Evolutionary conservation across 1,284 basidiomycete species (phyloP).

Genomic region (Meira miltonrushii): DNA sequence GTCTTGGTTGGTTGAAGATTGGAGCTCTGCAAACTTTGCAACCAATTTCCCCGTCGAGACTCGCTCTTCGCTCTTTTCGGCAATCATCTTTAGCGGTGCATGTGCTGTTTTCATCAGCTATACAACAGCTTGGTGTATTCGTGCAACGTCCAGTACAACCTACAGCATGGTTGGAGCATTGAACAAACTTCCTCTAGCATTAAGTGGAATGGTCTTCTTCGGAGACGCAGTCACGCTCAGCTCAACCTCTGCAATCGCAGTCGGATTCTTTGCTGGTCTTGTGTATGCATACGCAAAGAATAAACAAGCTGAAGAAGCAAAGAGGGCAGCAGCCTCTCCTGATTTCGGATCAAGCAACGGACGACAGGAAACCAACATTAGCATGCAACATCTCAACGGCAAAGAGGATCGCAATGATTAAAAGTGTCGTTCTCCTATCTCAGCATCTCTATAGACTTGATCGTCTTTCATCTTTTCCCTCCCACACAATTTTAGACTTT

Average conservation of each 20-base stretch:
- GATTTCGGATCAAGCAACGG: slow-evolving; percentile 11
- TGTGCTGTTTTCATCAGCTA: slow-evolving; percentile 97
- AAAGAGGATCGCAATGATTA: slow-evolving; percentile 12
- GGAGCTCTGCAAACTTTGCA: slow-evolving; percentile 71
- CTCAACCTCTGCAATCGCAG: slow-evolving; percentile 76
- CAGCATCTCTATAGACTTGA: no score
- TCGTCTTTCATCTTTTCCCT: no score
- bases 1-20: slow-evolving; percentile 77
- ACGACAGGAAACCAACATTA: slow-evolving; percentile 26
- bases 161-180: slow-evolving; percentile 99
- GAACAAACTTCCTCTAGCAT: slow-evolving; percentile 94
- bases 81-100: slow-evolving; percentile 91
- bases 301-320: slow-evolving; percentile 39
- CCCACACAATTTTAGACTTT: no score
- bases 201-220: slow-evolving; percentile 53
- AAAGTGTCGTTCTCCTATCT: slow-evolving; percentile 5
- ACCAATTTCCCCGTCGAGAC: slow-evolving; percentile 85
- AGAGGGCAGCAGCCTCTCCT: slow-evolving; percentile 27
- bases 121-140: slow-evolving; percentile 97
- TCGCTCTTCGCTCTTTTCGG: slow-evolving; percentile 71
- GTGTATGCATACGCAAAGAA: slow-evolving; percentile 50
- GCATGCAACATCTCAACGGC: slow-evolving; percentile 18
- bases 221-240: slow-evolving; percentile 78
- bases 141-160: slow-evolving; percentile 92
- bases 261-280: slow-evolving; percentile 79